phyloP scores from a whole-genome alignment of 73 alveolate species.

The Strombidium stylifer region DNA sequence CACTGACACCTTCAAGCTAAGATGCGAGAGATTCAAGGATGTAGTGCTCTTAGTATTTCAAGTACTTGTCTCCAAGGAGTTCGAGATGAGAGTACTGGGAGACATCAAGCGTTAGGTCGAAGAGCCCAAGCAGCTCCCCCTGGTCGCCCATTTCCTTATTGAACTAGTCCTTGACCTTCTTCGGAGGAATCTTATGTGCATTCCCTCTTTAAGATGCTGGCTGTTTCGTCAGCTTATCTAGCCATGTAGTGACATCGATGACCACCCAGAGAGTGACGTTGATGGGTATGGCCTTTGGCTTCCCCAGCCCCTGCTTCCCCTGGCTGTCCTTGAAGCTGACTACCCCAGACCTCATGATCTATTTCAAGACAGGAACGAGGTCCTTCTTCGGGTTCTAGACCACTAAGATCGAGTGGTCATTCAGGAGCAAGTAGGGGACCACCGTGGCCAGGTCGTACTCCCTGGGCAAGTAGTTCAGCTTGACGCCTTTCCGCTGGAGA shows the following conservation, averaged over 20 bases:
- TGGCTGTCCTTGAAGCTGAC: slow-evolving; percentile 7
- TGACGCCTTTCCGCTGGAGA: slow-evolving; percentile 9
- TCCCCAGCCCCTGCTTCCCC: too few species aligned
- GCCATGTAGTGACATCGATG: slow-evolving; percentile 5
- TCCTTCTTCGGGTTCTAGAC: slow-evolving; percentile 38
- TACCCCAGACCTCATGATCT: slow-evolving; percentile 17
- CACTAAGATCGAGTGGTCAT: slow-evolving; percentile 39
- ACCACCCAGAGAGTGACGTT: slow-evolving; percentile 34
- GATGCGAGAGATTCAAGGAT: slow-evolving; percentile 20
- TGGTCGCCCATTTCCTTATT: slow-evolving; percentile 22
- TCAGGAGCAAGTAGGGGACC: slow-evolving; percentile 31
- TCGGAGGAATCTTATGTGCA: background rate
- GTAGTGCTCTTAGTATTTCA: slow-evolving; percentile 9
- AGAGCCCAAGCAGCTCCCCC: slow-evolving; percentile 1
- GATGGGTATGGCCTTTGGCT: slow-evolving; percentile 1
- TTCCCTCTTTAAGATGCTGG: too few species aligned
- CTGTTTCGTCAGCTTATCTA: slow-evolving; percentile 1
- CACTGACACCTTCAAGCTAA: too few species aligned
- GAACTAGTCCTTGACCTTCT: background rate
- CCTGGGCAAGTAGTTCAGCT: slow-evolving; percentile 14
- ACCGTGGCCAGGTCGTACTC: slow-evolving; percentile 5
- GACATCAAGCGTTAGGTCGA: slow-evolving; percentile 21
- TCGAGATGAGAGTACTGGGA: slow-evolving; percentile 5
- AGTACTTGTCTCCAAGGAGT: slow-evolving; percentile 11
- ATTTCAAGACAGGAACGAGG: slow-evolving; percentile 4